Conservation (phyloP, 129 eudicot species). For the Apium graveolens region DNA sequence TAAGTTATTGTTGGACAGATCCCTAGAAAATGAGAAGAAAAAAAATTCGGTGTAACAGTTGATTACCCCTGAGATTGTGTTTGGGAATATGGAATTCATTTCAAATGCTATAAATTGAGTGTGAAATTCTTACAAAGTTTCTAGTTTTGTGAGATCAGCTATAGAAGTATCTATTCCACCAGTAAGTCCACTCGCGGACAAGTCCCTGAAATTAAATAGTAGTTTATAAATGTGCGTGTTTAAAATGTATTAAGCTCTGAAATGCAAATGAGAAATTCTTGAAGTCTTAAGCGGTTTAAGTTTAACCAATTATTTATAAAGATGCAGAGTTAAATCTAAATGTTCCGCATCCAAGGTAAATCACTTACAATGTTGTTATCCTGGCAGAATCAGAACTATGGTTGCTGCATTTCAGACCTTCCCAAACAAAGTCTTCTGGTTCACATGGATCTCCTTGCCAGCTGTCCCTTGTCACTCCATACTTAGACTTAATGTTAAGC, state of each 20-base stretch:
- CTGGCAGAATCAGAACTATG: not conserved
- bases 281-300: not conserved
- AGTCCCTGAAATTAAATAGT: not conserved
- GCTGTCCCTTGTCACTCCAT: not conserved
- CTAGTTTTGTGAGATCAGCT: not conserved
- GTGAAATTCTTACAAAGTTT: not conserved
- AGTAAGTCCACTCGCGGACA: not conserved
- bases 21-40: conserved; percentile 27
- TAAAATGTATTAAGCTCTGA: not conserved
- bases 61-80: not conserved
- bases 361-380: not conserved
- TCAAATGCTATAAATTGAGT: too few species aligned
- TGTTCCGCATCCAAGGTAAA: not conserved
- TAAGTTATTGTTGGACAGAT: conserved; percentile 43
- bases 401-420: not conserved
- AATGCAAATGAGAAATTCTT: not conserved
- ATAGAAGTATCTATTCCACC: not conserved
- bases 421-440: not conserved
- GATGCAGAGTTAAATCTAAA: not conserved
- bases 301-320: not conserved
- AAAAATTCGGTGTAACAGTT: not conserved
- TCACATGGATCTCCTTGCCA: conserved; percentile 8
- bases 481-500: not conserved
- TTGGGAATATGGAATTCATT: too few species aligned
- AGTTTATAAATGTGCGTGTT: not conserved